Evolutionary conservation across 2,329 filamentous ascomycete species (phyloP).

Genomic region (Neocatenulostroma microsporum): DNA sequence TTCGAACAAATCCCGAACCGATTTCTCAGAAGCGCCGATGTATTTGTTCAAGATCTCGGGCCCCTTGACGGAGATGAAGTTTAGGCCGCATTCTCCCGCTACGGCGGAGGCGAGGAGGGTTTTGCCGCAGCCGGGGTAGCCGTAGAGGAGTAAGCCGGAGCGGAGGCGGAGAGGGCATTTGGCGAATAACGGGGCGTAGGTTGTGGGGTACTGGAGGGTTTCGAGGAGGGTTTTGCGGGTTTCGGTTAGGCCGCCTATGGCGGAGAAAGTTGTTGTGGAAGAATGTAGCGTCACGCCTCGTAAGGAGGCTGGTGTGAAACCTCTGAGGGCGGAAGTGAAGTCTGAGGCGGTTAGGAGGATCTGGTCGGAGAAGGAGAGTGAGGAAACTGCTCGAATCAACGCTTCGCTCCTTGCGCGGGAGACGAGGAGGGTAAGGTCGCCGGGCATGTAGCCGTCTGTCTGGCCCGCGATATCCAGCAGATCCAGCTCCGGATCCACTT

Average conservation of each 20-base stretch:
- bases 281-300: conserved; percentile 91
- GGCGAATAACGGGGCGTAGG: conserved; percentile 95
- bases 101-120: conserved; percentile 91
- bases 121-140: conserved; percentile 93
- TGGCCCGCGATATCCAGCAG: conserved; percentile 88
- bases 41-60: conserved; percentile 99
- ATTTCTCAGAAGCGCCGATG: conserved; percentile 95
- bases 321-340: conserved; percentile 76
- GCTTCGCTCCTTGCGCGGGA: conserved; percentile 85
- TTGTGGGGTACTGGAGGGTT: conserved; percentile 93
- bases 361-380: conserved; percentile 35
- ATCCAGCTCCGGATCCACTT: conserved; percentile 69
- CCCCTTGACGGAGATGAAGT: conserved; percentile 97
- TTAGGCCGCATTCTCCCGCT: conserved; percentile 94
- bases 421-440: conserved; percentile 78
- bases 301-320: conserved; percentile 89
- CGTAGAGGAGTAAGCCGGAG: conserved; percentile 86
- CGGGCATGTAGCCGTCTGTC: conserved; percentile 97
- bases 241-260: conserved; percentile 78
- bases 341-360: conserved; percentile 64
- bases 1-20: conserved; percentile 89
- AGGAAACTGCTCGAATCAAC: conserved; percentile 68
- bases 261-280: conserved; percentile 84
- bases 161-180: conserved; percentile 91
- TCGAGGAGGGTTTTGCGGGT: conserved; percentile 89